Conservation (phyloP, 768 basidiomycete genomes). For the Cyclocybe cylindracea region DNA sequence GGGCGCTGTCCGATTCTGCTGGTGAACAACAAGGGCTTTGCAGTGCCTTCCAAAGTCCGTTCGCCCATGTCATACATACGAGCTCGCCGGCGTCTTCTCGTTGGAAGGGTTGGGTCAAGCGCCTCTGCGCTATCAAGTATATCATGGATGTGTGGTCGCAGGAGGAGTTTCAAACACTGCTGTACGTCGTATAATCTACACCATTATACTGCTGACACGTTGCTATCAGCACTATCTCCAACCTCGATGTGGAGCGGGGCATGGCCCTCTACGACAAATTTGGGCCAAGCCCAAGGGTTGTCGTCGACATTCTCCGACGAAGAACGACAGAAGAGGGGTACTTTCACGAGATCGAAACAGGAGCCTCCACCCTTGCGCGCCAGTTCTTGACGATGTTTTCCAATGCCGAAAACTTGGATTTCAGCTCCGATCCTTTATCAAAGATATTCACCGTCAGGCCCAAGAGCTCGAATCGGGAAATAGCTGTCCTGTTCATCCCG, state of each 20-base stretch:
- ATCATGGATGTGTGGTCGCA: slow-evolving; percentile 6
- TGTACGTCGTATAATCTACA: slow-evolving; percentile 1
- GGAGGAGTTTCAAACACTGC: not conserved
- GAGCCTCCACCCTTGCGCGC: not conserved
- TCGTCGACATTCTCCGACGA: slow-evolving; percentile 4
- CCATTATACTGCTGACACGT: slow-evolving; percentile 2
- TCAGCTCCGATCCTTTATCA: slow-evolving; percentile 4
- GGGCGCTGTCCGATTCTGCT: not conserved
- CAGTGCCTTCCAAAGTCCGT: not conserved
- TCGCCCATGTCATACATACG: slow-evolving; percentile 1
- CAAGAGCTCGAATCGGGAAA: not conserved
- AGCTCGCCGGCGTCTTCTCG: slow-evolving; percentile 6
- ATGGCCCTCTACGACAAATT: no score
- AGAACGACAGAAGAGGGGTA: not conserved
- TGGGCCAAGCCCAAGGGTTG: not conserved
- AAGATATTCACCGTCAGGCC: slow-evolving; percentile 9
- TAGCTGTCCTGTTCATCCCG: slow-evolving; percentile 1
- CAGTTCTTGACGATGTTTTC: slow-evolving; percentile 1
- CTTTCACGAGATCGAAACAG: not conserved
- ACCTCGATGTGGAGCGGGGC: not conserved
- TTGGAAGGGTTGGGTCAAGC: slow-evolving; percentile 10
- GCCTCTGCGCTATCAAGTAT: slow-evolving; percentile 3
- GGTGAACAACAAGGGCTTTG: not conserved
- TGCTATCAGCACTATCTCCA: not conserved
- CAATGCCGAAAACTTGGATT: slow-evolving; percentile 6